Evolutionary conservation across 129 eudicot genomes (phyloP).

Genomic region (Glebionis coronaria): DNA sequence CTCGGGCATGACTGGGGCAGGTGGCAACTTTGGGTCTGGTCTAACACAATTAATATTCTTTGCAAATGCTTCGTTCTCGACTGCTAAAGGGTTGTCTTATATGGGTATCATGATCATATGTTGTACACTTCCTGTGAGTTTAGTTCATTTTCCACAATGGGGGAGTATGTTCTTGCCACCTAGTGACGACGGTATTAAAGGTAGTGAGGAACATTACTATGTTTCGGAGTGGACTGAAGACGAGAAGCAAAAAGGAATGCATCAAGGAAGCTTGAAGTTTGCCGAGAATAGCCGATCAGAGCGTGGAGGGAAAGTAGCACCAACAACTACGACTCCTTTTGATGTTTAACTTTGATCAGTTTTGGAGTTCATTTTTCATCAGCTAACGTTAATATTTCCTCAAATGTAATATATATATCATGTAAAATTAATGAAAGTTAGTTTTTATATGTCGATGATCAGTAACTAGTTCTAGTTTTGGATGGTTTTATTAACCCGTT

Average conservation of each 20-base stretch:
- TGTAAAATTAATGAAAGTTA: conserved; percentile 5
- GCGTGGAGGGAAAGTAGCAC: conserved; percentile 38
- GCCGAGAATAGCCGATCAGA: conserved; percentile 48
- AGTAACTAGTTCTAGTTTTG: too few species aligned
- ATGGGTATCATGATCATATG: conserved; percentile 70
- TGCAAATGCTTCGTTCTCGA: conserved; percentile 45
- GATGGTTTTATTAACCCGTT: too few species aligned
- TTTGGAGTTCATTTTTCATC: neutral
- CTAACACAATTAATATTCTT: conserved; percentile 69
- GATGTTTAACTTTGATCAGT: conserved; percentile 17
- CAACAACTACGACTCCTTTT: conserved; percentile 27
- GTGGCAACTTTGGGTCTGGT: conserved; percentile 73
- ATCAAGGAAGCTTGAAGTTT: conserved; percentile 46
- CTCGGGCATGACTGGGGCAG: conserved; percentile 66
- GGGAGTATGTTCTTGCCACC: conserved; percentile 65
- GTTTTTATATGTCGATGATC: neutral
- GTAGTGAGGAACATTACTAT: conserved; percentile 42
- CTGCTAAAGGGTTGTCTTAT: conserved; percentile 46
- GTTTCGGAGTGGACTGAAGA: conserved; percentile 44
- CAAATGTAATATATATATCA: neutral
- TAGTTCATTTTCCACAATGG: conserved; percentile 73
- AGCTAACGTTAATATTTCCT: neutral
- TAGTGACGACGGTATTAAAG: conserved; percentile 27
- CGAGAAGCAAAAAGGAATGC: conserved; percentile 50
- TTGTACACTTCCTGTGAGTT: conserved; percentile 55